These are phyloP conservation scores for Pichia sp. DNA, from an alignment of 1,139 yeast genomes.

Conservation along the genomic window DNA sequence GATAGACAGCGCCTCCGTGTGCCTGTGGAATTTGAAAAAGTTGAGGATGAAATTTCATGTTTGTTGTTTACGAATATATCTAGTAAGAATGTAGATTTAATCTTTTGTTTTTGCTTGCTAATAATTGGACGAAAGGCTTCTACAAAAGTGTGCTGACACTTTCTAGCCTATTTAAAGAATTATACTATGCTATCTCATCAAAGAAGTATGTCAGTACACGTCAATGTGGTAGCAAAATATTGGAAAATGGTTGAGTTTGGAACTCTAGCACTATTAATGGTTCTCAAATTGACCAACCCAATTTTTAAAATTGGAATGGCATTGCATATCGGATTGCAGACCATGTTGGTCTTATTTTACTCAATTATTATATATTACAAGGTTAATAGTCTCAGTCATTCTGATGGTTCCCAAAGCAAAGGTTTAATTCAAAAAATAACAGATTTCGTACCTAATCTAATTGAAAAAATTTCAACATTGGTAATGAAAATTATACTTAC, in stretches of 20 bases:
- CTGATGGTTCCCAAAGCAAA: neutral
- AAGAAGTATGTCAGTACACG: neutral
- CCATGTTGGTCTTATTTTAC: conserved; percentile 18
- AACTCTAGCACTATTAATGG: conserved; percentile 10
- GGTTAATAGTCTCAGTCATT: conserved; percentile 1
- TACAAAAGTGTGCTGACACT: too few relatives aligned
- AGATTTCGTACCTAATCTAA: conserved; percentile 19
- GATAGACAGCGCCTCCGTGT: too few relatives aligned
- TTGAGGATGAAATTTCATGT: too few relatives aligned
- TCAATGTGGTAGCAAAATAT: conserved; percentile 10
- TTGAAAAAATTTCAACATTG: conserved; percentile 15
- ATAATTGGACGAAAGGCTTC: too few relatives aligned
- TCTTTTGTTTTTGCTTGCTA: too few relatives aligned
- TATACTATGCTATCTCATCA: neutral
- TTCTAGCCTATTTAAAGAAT: too few relatives aligned
- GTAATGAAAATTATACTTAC: neutral
- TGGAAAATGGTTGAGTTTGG: conserved; percentile 11
- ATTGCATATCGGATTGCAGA: conserved; percentile 22
- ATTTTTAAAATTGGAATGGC: conserved; percentile 27
- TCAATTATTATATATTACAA: conserved; percentile 22
- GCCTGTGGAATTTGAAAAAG: too few relatives aligned
- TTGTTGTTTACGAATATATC: too few relatives aligned
- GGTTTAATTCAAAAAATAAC: conserved; percentile 16
- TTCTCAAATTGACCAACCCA: conserved; percentile 20
- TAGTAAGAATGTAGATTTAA: too few relatives aligned